phyloP scores from a whole-genome alignment of 371 early-diverging fungal genomes.

The Lichtheimia hyalospora region DNA sequence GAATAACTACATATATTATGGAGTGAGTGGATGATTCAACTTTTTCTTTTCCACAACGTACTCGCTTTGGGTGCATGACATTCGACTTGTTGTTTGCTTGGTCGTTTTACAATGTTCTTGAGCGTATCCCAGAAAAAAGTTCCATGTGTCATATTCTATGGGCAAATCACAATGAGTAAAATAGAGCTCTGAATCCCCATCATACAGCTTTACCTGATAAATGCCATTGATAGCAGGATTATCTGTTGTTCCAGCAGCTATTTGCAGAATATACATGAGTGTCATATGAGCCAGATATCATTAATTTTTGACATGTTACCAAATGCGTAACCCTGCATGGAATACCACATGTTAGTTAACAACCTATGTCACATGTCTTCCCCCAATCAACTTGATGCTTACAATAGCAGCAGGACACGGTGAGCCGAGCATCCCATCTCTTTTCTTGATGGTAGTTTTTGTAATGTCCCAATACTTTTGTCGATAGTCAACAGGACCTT shows the following conservation, averaged over 20 bases:
- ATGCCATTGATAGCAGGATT: constrained; percentile 46
- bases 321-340: constrained; percentile 39
- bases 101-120: constrained; percentile 36
- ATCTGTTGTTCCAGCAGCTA: constrained; percentile 73
- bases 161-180: not conserved
- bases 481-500: constrained; percentile 39
- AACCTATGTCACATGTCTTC: not conserved
- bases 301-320: constrained; percentile 19
- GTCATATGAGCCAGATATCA: not conserved
- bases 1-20: constrained; percentile 24
- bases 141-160: constrained; percentile 36
- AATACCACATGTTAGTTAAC: constrained; percentile 8
- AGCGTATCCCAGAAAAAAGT: constrained; percentile 53
- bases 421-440: constrained; percentile 16
- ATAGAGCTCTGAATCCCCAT: not conserved
- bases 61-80: constrained; percentile 69
- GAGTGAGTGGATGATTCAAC: too few species aligned
- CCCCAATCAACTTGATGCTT: constrained; percentile 3
- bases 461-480: constrained; percentile 55
- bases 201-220: constrained; percentile 27
- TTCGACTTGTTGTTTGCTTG: constrained; percentile 32
- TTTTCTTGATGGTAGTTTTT: constrained; percentile 23
- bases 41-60: not conserved
- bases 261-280: not conserved
- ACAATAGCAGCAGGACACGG: constrained; percentile 49